A percentile compares a stretch with the other conserved stretches of the same genome.
These are phyloP conservation scores for Nosema granulosis DNA, from an alignment of 371 early-diverging fungal genomes.

Conservation along the genomic window DNA sequence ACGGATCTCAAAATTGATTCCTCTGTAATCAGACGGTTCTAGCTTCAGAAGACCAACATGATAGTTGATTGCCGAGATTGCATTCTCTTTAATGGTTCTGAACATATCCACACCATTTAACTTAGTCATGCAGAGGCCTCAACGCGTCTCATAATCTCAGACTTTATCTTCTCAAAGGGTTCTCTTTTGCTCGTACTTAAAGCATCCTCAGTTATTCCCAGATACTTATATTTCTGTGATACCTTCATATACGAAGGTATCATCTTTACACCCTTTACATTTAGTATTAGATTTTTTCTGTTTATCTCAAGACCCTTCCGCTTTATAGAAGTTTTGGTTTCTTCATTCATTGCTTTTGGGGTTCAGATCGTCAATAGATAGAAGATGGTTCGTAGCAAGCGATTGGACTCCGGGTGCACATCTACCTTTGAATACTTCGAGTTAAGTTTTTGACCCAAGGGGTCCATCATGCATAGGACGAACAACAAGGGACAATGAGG, in stretches of 20 bases:
- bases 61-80: background rate
- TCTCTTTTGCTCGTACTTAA: background rate
- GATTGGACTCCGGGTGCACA: too few species aligned
- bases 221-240: background rate
- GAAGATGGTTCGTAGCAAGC: too few species aligned
- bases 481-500: constrained; percentile 11
- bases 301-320: constrained; percentile 5
- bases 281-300: background rate
- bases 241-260: background rate
- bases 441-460: constrained; percentile 24
- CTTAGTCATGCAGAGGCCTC: background rate
- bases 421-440: constrained; percentile 14
- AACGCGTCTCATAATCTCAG: background rate
- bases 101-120: background rate
- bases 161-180: background rate
- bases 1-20: background rate
- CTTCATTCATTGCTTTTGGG: background rate
- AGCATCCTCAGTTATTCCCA: background rate
- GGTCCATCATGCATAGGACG: constrained; percentile 44
- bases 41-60: background rate
- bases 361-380: too few species aligned
- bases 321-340: constrained; percentile 8
- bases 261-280: background rate
- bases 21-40: background rate
- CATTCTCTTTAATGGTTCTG: background rate